Base-by-base conservation (phyloP, 177 flowering plant genomes). In the Vitis hybrid region DNA sequence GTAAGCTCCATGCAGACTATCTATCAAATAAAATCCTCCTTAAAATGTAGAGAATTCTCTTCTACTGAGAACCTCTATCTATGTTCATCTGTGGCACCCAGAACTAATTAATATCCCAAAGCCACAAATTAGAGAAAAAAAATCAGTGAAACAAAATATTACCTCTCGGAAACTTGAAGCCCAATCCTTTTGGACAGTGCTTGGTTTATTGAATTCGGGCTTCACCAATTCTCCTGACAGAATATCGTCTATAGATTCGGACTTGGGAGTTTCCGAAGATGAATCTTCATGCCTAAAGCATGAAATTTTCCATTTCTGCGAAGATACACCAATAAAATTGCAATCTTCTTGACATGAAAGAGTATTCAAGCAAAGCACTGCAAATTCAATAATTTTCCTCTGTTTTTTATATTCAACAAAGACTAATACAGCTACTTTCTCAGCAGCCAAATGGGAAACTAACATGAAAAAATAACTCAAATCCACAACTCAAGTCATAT, bases 281-380 rank as follows among this genome's bases (percentile, higher is more conserved):
- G 55, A 70, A 9, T 81, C 81, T 62, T 84, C 91, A 52, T 76
- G 70, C 71, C 83, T 80, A 78, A 87, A 89, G 76, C 93, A 89
- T 5, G 75, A 78, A 72, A 87, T 72, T 62, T 73, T 83, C 86
- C 81, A 82, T 70, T 62, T 85, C 90, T 85, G 66, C 78, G 77
- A 51, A 51, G 21, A 9, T 30, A 52, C 15, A 51, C 48, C 1
- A 56, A 66, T 6, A 8, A 26, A 32, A 55, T 34, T 11, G 51
- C 7, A 51, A 19, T 9, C 6, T 2, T 11, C 8, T 11, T 23
- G 17, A 64, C 26, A 7, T 3, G 5, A 26, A 26, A 26, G 30
- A 26, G 30, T 26, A 8, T 21, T 3, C 26, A 59, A 59, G 6
- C 30, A 48, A 50, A 11, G 2, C 30, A 39, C 6, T 39, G 8